A percentile compares a stretch with the other conserved stretches of the same genome.
Conservation (phyloP, 306 rosid genomes). For the Albizia julibrissin region DNA sequence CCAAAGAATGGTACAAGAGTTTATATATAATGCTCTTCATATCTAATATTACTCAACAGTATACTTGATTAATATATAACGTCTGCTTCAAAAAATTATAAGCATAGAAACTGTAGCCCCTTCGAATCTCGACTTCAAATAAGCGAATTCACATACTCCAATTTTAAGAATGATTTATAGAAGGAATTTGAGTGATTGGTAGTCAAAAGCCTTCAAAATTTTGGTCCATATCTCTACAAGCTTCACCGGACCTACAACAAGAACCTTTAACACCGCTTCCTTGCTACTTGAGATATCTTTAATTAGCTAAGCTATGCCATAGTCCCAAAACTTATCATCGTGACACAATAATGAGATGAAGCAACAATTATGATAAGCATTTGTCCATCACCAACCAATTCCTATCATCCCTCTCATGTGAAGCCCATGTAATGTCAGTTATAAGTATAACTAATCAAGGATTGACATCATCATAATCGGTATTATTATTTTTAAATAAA, state of each 20-base stretch:
- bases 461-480: not conserved
- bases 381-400: constrained; percentile 6
- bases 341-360: not conserved
- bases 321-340: not conserved
- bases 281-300: constrained; percentile 21
- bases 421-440: not conserved
- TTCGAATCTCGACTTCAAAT: constrained; percentile 15
- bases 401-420: constrained; percentile 4
- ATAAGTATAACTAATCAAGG: not conserved
- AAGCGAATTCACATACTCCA: constrained; percentile 15
- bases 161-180: constrained; percentile 15
- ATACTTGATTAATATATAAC: not conserved
- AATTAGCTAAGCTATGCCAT: not conserved
- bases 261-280: not conserved
- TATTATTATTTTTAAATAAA: not conserved
- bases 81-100: not conserved
- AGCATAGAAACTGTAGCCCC: constrained; percentile 7
- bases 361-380: not conserved
- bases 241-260: constrained; percentile 16
- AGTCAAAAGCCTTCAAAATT: constrained; percentile 20
- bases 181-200: constrained; percentile 11
- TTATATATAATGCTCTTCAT: constrained; percentile 15
- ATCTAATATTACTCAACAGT: not conserved
- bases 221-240: not conserved
- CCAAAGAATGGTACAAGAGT: constrained; percentile 33